Conservation (phyloP, 805 yeast species). For the Kodamaea nitidulidarum region DNA sequence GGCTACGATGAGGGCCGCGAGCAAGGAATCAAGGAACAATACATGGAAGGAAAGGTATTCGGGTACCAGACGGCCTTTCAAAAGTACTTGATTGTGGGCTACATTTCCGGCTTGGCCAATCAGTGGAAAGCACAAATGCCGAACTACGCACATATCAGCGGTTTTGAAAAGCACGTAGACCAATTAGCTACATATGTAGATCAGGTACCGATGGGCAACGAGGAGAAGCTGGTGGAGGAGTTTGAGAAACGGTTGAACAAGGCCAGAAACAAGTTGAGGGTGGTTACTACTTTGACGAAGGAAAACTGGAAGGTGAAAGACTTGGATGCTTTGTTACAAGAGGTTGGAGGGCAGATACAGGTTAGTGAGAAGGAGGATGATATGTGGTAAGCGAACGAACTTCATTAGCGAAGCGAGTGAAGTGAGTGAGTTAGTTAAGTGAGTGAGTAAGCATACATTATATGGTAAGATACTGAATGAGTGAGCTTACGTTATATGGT, state of each 20-base stretch:
- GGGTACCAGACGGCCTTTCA: slow-evolving; percentile 81
- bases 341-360: slow-evolving; percentile 36
- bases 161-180: slow-evolving; percentile 20
- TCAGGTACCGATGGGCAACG: slow-evolving; percentile 32
- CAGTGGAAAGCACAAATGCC: slow-evolving; percentile 26
- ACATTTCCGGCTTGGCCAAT: slow-evolving; percentile 49
- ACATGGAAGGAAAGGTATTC: slow-evolving; percentile 73
- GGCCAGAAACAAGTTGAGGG: slow-evolving; percentile 60
- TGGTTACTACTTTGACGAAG: slow-evolving; percentile 36
- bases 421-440: no score
- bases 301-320: slow-evolving; percentile 27
- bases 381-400: slow-evolving; percentile 36
- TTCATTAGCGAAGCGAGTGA: no score
- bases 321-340: slow-evolving; percentile 31
- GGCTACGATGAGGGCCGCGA: slow-evolving; percentile 71
- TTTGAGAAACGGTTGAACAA: slow-evolving; percentile 50
- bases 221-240: slow-evolving; percentile 51
- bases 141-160: slow-evolving; percentile 14
- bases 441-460: no score
- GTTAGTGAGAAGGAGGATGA: slow-evolving; percentile 37
- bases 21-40: slow-evolving; percentile 57
- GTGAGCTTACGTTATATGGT: no score
- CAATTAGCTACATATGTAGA: slow-evolving; percentile 26
- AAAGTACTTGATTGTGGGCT: slow-evolving; percentile 65
- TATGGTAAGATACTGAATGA: no score